Conservation (phyloP, 2,329 filamentous ascomycete species). For the Verticillium nonalfalfae region DNA sequence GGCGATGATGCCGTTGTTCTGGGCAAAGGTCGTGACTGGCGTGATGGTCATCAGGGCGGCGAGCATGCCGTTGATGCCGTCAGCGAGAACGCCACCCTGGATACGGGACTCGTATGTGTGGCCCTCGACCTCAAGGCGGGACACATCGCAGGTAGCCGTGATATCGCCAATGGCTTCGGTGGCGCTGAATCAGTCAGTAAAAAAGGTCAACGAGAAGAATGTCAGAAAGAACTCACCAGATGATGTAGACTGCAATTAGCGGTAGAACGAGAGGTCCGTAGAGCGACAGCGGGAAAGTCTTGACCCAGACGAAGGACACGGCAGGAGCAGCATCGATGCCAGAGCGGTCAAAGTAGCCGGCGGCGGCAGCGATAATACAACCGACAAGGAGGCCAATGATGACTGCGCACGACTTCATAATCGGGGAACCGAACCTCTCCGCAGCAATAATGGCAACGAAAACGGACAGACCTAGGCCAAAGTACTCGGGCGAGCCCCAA, state of each 20-base stretch:
- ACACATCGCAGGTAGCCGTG: constrained; percentile 76
- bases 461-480: constrained; percentile 73
- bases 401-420: constrained; percentile 78
- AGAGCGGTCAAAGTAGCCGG: constrained; percentile 71
- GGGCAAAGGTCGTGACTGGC: constrained; percentile 74
- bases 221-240: constrained; percentile 32
- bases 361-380: constrained; percentile 72
- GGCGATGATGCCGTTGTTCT: constrained; percentile 82
- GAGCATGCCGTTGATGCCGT: constrained; percentile 69
- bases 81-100: constrained; percentile 72
- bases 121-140: constrained; percentile 67
- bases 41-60: constrained; percentile 74
- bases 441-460: constrained; percentile 75
- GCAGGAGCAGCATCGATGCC: constrained; percentile 66
- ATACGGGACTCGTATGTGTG: constrained; percentile 68
- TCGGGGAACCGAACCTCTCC: constrained; percentile 74
- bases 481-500: constrained; percentile 74
- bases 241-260: constrained; percentile 62
- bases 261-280: constrained; percentile 71
- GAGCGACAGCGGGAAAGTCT: constrained; percentile 66
- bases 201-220: neutral
- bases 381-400: constrained; percentile 68
- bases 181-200: constrained; percentile 26
- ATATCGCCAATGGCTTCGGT: constrained; percentile 79
- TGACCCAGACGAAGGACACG: constrained; percentile 71